Evolutionary conservation across 106 monocot genomes (phyloP), one percentile per base, ranked within the genome.

Genomic region (Dioscorea zingiberensis): DNA sequence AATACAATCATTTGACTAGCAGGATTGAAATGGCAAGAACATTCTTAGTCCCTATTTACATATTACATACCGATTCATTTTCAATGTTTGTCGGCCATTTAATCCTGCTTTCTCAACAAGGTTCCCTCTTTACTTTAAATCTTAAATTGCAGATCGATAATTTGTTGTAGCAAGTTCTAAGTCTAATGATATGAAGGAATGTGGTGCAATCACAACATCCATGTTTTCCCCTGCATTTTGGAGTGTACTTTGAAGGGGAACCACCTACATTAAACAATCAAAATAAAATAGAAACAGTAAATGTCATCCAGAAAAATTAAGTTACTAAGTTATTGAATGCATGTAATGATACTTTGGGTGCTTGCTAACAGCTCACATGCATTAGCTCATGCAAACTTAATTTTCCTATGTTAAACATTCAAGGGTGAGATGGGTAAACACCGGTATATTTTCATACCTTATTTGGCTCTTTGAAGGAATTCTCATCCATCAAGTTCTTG

Each of bases 391-490:
- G 38, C 38, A 38, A 10, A 6, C 10, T 38, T 38, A 38, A 38
- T 38, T 38, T 38, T 38, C 10, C 4, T 38, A 38, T 38, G 38
- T 38, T 10, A 38, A 38, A 38, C 6, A 38, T 38, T 8, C 0
- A 38, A 38, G 10, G 38, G 38, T 38, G 38, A n/a, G n/a, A n/a
- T n/a, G n/a, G n/a, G n/a, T n/a, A n/a, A n/a, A n/a, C n/a, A n/a
- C n/a, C n/a, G n/a, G n/a, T n/a, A n/a, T 38, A 38, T 38, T 6
- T 38, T 6, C 38, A 2, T 38, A 93, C 88, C 97, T 92, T 97
- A 13, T 83, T 72, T 62, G 97, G 92, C 54, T 60, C 55, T 19
- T 54, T 58, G 66, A 97, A 97, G 24, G 97, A 88, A 65, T 97
- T 97, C 63, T 88, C 97, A 78, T 91, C 97, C 72, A 54, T 80